phyloP scores from a whole-genome alignment of 331 rosid genomes.

The Rhamnella rubrinervis region DNA sequence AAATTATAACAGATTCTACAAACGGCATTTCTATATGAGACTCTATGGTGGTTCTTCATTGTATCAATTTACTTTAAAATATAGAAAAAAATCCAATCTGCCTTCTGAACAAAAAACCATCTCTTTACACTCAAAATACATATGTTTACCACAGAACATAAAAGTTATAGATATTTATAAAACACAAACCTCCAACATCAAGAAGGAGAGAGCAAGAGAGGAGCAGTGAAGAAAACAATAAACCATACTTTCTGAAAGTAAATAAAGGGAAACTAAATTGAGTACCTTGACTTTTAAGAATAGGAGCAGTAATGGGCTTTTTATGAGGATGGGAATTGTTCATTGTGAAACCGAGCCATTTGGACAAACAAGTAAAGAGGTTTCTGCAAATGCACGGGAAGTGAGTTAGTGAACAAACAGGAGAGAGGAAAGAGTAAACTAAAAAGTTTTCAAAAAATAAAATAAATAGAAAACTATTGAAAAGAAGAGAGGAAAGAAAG shows the following conservation, averaged over 20 bases:
- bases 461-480: neutral
- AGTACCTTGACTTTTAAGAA: constrained; percentile 61
- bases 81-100: too few species aligned
- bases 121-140: neutral
- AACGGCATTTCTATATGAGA: too few species aligned
- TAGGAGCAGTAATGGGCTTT: constrained; percentile 36
- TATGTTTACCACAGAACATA: too few species aligned
- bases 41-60: too few species aligned
- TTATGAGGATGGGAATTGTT: constrained; percentile 35
- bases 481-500: neutral
- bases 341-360: constrained; percentile 10
- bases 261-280: neutral
- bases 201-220: neutral
- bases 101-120: neutral
- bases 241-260: neutral
- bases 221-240: neutral
- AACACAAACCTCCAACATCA: neutral
- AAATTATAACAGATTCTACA: too few species aligned
- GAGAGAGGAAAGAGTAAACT: neutral
- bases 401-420: neutral
- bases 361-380: constrained; percentile 48
- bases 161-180: too few species aligned
- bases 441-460: neutral
- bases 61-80: too few species aligned
- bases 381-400: constrained; percentile 38